Base-by-base conservation (phyloP, 129 eudicot species). In the Deinandra increscens region DNA sequence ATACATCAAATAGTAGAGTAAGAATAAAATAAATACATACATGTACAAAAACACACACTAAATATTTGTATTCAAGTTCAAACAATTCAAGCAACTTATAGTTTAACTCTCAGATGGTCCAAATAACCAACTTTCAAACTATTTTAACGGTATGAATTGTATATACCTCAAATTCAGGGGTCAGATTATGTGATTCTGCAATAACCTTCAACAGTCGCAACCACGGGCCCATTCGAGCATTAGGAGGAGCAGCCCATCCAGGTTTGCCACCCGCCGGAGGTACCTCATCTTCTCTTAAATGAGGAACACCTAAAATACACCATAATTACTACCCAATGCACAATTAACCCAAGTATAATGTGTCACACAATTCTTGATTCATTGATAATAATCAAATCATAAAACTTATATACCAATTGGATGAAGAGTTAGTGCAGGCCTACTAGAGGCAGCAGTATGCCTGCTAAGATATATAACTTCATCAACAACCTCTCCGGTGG, bases 201-300 rank as follows among this genome's bases (percentile, higher is more conserved):
- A 89, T 83, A 63, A 41, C 75, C 76, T 78, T 90, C 78, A 94
- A 77, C 20, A 87, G 80, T 60, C 79, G 65, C 69, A 94, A 77
- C 99, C 99, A 94, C 2, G 97, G 89, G 58, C 96, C 96, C 59
- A 94, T 90, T 50, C 97, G 81, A 44, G 94, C 84, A 82, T 83
- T 86, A 3, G 99, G 99, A 20, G 96, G 97, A 19, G 96, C 99
- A 22, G 97, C 99, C 97, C 99, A 94, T 8, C 99, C 97, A 0
- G 99, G 96, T 74, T 74, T 89, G 14, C 99, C 99, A 19, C 99
- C 97, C 14, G 87, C 88, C 7, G 94, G 89, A 0, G 88, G 77
- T 37, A 74, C 86, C 68, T 90, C 99, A 60, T 84, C 91, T 63
- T 94, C 97, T 61, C 78, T 73, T 67, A 94, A 80, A 73, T 89